Percentiles rank a stretch among this genome's conserved stretches.
Evolutionary conservation across 345 rosid genomes (phyloP).

Genomic region (Camelina hispida): DNA sequence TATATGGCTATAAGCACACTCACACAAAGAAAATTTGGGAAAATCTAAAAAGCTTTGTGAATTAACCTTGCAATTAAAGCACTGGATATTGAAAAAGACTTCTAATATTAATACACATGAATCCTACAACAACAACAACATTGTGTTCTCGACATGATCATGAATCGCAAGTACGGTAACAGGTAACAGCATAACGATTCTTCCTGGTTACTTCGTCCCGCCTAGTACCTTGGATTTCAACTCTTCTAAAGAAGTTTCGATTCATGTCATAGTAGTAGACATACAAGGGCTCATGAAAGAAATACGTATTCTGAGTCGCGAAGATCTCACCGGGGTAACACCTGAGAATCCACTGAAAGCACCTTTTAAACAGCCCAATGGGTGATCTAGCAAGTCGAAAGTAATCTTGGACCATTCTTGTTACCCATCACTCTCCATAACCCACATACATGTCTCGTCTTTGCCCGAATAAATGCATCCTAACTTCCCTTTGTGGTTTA

Average conservation of each 20-base stretch:
- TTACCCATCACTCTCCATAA: constrained; percentile 2
- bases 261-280: not conserved
- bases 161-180: too few relatives aligned
- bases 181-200: too few relatives aligned
- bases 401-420: constrained; percentile 11
- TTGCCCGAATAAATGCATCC: not conserved
- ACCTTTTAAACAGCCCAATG: not conserved
- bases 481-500: constrained; percentile 18
- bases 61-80: too few relatives aligned
- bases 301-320: not conserved
- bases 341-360: not conserved
- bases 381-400: not conserved
- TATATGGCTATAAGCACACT: too few relatives aligned
- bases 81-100: too few relatives aligned
- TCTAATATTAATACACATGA: too few relatives aligned
- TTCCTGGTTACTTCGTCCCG: too few relatives aligned
- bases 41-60: too few relatives aligned
- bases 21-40: too few relatives aligned
- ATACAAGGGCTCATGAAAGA: not conserved
- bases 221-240: not conserved
- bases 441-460: not conserved
- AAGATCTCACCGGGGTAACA: constrained; percentile 2
- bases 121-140: too few relatives aligned
- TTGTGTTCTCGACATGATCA: too few relatives aligned
- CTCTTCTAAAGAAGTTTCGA: not conserved